Evolutionary conservation across 805 yeast species (phyloP), one percentile per base, ranked within the genome.

Genomic region (Metschnikowia picachoensis): DNA sequence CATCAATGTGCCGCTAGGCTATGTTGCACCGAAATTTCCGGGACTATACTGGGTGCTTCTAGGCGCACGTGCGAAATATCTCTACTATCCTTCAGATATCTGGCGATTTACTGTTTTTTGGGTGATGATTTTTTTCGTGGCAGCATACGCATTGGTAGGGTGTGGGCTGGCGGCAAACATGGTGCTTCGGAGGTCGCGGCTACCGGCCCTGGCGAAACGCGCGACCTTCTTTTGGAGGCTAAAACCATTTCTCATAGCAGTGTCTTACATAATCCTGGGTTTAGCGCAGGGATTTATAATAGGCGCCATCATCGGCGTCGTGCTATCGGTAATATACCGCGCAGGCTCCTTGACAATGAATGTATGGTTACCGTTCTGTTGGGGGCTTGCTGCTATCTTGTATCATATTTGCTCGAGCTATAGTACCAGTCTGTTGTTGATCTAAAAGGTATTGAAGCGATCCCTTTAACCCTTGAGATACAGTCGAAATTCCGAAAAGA

Each of bases 311-410:
- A 74, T 86, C 35, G 97, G 97, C 0, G 70, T 90, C 11, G 60
- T 94, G 52, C 60, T 87, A 14, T 83, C 83, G 31, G 86, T 89
- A 1, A 77, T 90, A 8, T 91, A 91, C 66, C 72, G 76, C 44
- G 82, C 95, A 0, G 96, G 96, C 0, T 74, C 85, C 20, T 80
- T 92, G 57, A 78, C 85, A 17, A 87, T 94, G 95, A 84, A 95
- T 11, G 87, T 97, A 0, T 92, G 99, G 99, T 80, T 92, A 8
- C 98, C 99, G 0, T 76, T 92, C 53, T 77, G 85, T 45, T 87
- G 91, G 80, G 95, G 82, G 0, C 64, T 85, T 2, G 77, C 85
- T 4, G 82, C 81, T 55, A 73, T 87, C 6, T 60, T 89, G 36
- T 86, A 78, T 62, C 80, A 85, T 59, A 74, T 88, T 31, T 71